Evolutionary conservation across 305 asterid genomes (phyloP).

Genomic region (Fraxinus ornus): DNA sequence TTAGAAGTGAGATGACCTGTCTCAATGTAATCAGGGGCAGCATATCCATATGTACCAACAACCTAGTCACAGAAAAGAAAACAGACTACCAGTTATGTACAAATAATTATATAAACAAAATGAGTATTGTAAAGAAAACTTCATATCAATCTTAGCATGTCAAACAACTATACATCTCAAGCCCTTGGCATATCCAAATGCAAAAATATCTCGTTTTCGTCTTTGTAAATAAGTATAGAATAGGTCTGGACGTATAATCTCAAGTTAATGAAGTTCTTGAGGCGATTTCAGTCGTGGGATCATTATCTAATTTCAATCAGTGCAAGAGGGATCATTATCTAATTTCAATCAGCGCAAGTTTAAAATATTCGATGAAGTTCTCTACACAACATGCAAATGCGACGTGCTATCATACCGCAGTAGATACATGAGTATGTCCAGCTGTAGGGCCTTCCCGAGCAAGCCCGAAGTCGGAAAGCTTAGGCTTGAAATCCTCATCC

Average conservation of each 20-base stretch:
- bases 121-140: neutral
- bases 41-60: slow-evolving; percentile 93
- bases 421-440: slow-evolving; percentile 76
- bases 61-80: slow-evolving; percentile 43
- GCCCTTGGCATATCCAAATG: neutral
- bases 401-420: slow-evolving; percentile 52
- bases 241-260: neutral
- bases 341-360: neutral
- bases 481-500: slow-evolving; percentile 71
- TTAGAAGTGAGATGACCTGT: slow-evolving; percentile 87
- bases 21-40: slow-evolving; percentile 93
- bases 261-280: neutral
- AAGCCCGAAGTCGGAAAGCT: slow-evolving; percentile 91
- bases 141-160: neutral
- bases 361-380: neutral
- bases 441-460: slow-evolving; percentile 86
- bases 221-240: neutral
- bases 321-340: neutral
- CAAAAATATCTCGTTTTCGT: neutral
- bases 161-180: neutral
- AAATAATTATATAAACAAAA: neutral
- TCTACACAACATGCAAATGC: neutral
- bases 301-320: neutral
- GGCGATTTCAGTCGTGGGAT: neutral
- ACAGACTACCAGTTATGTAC: neutral